Percentiles rank a stretch among this genome's conserved stretches.
phyloP scores from a whole-genome alignment of 148 eudicot genomes.

The Persicaria maculosa region DNA sequence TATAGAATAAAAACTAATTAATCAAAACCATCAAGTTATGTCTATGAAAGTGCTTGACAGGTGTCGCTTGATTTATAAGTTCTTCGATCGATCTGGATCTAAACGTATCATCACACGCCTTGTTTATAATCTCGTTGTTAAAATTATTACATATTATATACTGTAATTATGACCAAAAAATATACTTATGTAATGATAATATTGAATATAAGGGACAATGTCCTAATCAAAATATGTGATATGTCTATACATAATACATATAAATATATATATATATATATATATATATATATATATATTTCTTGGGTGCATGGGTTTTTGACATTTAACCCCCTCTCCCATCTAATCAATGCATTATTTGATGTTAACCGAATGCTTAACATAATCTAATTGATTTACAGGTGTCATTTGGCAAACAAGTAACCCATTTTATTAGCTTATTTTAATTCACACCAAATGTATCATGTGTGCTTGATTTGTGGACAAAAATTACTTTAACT shows the following conservation, averaged over 20 bases:
- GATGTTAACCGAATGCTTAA: not conserved
- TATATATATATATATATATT: too few species aligned
- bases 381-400: not conserved
- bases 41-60: too few species aligned
- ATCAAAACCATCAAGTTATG: too few species aligned
- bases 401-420: not conserved
- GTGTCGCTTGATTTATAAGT: too few species aligned
- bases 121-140: not conserved
- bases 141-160: not conserved
- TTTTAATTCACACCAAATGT: not conserved
- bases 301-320: not conserved
- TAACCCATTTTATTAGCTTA: too few species aligned
- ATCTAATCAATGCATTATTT: conserved; percentile 1
- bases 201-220: not conserved
- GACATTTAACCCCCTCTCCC: not conserved
- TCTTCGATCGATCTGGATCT: not conserved
- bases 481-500: not conserved
- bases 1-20: too few species aligned
- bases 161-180: not conserved
- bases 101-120: not conserved
- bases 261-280: too few species aligned
- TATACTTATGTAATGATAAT: not conserved
- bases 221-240: not conserved
- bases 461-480: not conserved
- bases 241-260: not conserved